Base-by-base conservation (phyloP, 1,284 basidiomycete species). In the Cryptococcus neoformans region DNA sequence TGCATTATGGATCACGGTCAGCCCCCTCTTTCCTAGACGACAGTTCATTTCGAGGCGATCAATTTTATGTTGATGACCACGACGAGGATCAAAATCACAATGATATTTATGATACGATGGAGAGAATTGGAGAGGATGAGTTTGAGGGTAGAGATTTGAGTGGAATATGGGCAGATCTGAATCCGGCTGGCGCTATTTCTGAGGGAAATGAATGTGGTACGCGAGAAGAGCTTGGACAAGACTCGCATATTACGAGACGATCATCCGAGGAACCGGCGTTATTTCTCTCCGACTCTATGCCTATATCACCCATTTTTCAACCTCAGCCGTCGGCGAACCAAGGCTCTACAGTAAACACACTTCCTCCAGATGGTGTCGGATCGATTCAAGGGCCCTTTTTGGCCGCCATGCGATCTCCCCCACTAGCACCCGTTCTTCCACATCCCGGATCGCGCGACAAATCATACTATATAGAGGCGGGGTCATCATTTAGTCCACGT, bases 11-110 rank as follows among this genome's bases (percentile, higher is more conserved):
- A 6, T 63, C 60, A 40, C 55, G 70, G 4, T 64, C 63, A 4
- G 73, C 72, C 3, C 76, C 76, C 6, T 76, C 74, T 0, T 78
- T 78, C 50, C 64, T 77, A 54, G 70, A 71, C 51, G 52, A 47
- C 14, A 55, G 52, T 14, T 62, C 57, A 9, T 44, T 49, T n/a
- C 52, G 50, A 47, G 55, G 39, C 55, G 35, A 37, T 21, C 10
- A 34, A 34, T 6, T 21, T 11, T 44, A 11, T 28, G 46, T 36
- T 16, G 47, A 44, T 6, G 39, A 37, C n/a, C 16, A 9, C 5
- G 41, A 53, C 7, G 10, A 58, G 8, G 47, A 55, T n/a, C 35
- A 49, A 6, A 36, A 48, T 36, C 8, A 14, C n/a, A 35, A 11
- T 36, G 62, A 59, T 37, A 57, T 53, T 34, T 44, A 37, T 16